Evolutionary conservation across 345 rosid species (phyloP).

Genomic region (Brassica incana): DNA sequence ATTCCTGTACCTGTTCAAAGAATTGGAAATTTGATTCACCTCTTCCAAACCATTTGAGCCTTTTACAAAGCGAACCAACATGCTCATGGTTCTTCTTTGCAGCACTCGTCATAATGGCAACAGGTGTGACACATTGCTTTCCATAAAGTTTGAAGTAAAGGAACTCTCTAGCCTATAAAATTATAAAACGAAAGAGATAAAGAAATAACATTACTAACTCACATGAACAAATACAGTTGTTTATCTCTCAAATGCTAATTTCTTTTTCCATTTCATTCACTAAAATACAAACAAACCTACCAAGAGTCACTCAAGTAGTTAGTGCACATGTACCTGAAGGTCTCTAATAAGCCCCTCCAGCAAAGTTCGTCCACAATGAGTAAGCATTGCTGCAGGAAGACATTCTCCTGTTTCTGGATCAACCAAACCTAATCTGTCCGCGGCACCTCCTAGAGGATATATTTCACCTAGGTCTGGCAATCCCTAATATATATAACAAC

Average conservation of each 20-base stretch:
- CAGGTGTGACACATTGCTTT: constrained; percentile 83
- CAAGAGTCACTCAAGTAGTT: constrained; percentile 5
- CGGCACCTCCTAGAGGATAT: constrained; percentile 90
- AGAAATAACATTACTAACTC: background rate
- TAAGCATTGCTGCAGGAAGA: constrained; percentile 97
- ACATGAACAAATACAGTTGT: background rate
- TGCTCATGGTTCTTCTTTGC: constrained; percentile 89
- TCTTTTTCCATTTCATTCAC: background rate
- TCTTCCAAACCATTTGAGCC: constrained; percentile 88
- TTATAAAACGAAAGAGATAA: background rate
- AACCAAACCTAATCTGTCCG: constrained; percentile 84
- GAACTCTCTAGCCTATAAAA: constrained; percentile 79
- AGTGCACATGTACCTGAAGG: constrained; percentile 67
- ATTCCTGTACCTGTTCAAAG: constrained; percentile 80
- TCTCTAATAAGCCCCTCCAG: constrained; percentile 94
- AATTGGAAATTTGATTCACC: constrained; percentile 80
- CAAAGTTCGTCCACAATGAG: constrained; percentile 86
- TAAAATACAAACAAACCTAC: background rate
- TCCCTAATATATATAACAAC: constrained; percentile 67
- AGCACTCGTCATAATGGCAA: constrained; percentile 94
- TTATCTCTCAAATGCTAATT: background rate
- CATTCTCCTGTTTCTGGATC: constrained; percentile 86
- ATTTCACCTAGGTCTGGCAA: constrained; percentile 93
- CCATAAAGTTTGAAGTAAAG: constrained; percentile 84
- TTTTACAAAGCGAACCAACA: constrained; percentile 71